Evolutionary conservation across 2,329 filamentous ascomycete genomes (phyloP).

Genomic region (Ceratocystis cubensis): DNA sequence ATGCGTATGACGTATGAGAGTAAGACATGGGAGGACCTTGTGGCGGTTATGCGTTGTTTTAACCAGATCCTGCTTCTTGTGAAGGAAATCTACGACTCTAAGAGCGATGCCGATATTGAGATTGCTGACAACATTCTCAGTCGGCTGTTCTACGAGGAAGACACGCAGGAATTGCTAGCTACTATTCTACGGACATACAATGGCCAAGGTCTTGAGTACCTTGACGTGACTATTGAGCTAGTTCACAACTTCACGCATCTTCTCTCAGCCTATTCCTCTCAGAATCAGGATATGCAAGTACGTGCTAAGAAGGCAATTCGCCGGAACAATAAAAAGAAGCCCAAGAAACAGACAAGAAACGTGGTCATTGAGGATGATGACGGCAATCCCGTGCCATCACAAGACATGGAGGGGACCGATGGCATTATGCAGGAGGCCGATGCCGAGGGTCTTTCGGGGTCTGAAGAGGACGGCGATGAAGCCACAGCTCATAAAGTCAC

Average conservation of each 20-base stretch:
- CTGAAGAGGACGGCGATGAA: constrained; percentile 49
- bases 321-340: constrained; percentile 54
- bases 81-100: constrained; percentile 78
- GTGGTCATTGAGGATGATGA: constrained; percentile 17
- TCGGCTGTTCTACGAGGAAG: constrained; percentile 96
- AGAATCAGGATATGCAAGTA: constrained; percentile 87
- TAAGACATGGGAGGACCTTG: constrained; percentile 78
- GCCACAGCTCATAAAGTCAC: constrained; percentile 56
- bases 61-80: constrained; percentile 88
- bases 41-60: constrained; percentile 83
- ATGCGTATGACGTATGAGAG: constrained; percentile 69
- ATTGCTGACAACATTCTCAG: constrained; percentile 96
- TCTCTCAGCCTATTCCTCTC: constrained; percentile 84
- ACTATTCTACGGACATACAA: constrained; percentile 76
- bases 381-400: constrained; percentile 8
- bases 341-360: constrained; percentile 28
- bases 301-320: constrained; percentile 64
- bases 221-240: constrained; percentile 84
- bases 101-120: constrained; percentile 84
- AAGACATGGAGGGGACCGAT: constrained; percentile 4
- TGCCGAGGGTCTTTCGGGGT: constrained; percentile 27
- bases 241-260: constrained; percentile 85
- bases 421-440: constrained; percentile 25
- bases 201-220: constrained; percentile 83
- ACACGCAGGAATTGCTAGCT: constrained; percentile 78